Percentiles rank a stretch among this genome's conserved stretches.
Conservation (phyloP, 441 rosid species). For the Syzygium malaccense region DNA sequence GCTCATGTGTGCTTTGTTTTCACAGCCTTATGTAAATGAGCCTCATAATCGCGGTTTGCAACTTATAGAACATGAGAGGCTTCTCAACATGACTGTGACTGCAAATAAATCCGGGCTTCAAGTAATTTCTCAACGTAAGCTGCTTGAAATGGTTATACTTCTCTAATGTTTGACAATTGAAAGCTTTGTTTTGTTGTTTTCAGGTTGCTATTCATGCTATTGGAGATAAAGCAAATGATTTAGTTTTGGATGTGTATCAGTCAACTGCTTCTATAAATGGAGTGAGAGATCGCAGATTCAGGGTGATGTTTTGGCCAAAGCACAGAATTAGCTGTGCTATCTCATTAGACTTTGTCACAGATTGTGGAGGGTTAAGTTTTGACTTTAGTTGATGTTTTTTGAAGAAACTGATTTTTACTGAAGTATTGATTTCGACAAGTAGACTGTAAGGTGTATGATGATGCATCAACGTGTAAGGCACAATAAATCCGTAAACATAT, state of each 20-base stretch:
- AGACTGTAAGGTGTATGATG: no score
- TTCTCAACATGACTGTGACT: constrained; percentile 60
- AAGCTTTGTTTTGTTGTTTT: constrained; percentile 6
- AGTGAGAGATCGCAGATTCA: constrained; percentile 64
- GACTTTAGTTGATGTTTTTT: no score
- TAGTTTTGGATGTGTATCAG: constrained; percentile 59
- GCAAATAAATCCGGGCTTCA: constrained; percentile 77
- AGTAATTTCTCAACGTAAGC: constrained; percentile 26
- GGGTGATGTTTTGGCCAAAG: constrained; percentile 41
- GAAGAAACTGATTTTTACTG: no score
- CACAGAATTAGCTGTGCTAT: neutral
- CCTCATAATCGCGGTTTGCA: constrained; percentile 66
- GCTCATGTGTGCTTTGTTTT: neutral
- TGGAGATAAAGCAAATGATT: constrained; percentile 86
- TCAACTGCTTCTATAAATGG: constrained; percentile 56
- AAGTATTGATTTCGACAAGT: no score
- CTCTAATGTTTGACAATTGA: neutral
- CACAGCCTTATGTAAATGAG: constrained; percentile 63
- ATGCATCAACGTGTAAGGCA: no score
- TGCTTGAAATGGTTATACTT: neutral
- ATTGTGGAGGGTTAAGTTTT: no score
- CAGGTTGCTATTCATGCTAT: constrained; percentile 93
- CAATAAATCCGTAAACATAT: no score
- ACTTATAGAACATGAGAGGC: constrained; percentile 44
- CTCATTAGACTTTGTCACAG: no score